A percentile compares a stretch with the other conserved stretches of the same genome.
phyloP scores from a whole-genome alignment of 208 protist genomes.

The Crithidia brevicula region DNA sequence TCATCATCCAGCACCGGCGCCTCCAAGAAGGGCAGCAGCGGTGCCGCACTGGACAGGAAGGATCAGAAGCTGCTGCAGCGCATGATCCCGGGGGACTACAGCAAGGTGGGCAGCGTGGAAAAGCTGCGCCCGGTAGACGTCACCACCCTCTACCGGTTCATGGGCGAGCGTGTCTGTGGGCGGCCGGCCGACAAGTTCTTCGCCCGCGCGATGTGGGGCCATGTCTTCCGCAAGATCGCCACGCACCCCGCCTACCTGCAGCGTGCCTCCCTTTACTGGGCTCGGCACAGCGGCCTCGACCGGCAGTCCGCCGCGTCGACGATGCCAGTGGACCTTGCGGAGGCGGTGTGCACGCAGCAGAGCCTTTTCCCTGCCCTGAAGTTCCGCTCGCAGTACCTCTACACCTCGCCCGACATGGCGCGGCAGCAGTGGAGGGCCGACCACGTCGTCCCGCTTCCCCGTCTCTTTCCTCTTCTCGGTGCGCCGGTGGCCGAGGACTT shows the following conservation, averaged over 20 bases:
- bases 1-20: neutral
- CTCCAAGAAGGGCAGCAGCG: constrained; percentile 6
- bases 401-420: constrained; percentile 78
- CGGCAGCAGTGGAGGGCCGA: constrained; percentile 86
- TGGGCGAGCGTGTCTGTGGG: constrained; percentile 65
- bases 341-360: constrained; percentile 77
- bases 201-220: constrained; percentile 68
- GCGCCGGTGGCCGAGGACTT: constrained; percentile 76
- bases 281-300: constrained; percentile 71
- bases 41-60: constrained; percentile 65
- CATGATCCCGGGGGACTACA: constrained; percentile 75
- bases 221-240: constrained; percentile 86
- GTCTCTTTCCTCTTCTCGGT: constrained; percentile 78
- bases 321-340: constrained; percentile 75
- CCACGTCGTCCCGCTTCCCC: constrained; percentile 80
- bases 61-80: constrained; percentile 80
- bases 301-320: constrained; percentile 33
- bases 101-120: constrained; percentile 68
- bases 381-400: constrained; percentile 81
- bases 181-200: constrained; percentile 54
- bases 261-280: constrained; percentile 84
- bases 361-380: constrained; percentile 81
- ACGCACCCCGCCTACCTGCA: constrained; percentile 77
- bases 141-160: constrained; percentile 78
- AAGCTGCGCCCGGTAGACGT: constrained; percentile 87